Conservation (phyloP, 352 stramenopile species). For the Pythium chondricola region DNA sequence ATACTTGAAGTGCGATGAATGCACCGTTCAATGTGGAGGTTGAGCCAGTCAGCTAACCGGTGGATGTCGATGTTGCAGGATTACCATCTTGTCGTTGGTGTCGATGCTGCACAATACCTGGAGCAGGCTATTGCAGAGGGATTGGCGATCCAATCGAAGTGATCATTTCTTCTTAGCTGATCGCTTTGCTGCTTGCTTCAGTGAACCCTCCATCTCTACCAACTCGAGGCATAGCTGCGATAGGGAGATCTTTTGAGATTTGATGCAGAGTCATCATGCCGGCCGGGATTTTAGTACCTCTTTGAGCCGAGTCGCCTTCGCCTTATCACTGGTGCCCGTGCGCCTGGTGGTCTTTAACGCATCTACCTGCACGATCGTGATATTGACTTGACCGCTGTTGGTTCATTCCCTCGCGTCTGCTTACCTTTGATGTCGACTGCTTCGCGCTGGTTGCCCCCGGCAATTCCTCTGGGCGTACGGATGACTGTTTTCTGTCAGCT, state of each 20-base stretch:
- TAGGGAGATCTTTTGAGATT: not conserved
- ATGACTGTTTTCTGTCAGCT: too few relatives aligned
- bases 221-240: conserved; percentile 18
- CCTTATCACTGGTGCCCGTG: not conserved
- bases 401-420: not conserved
- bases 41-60: too few relatives aligned
- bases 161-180: not conserved
- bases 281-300: conserved; percentile 4
- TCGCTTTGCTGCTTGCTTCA: conserved; percentile 7
- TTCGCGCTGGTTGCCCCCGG: too few relatives aligned
- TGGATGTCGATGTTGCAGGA: conserved; percentile 6
- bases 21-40: not conserved
- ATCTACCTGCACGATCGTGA: too few relatives aligned
- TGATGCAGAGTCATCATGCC: too few relatives aligned
- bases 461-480: too few relatives aligned
- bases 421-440: not conserved
- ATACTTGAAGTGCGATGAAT: conserved; percentile 48
- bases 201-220: conserved; percentile 15
- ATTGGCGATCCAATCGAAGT: not conserved
- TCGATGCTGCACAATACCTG: conserved; percentile 19
- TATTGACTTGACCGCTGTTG: not conserved
- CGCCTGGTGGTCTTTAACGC: too few relatives aligned
- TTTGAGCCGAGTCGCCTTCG: conserved; percentile 12
- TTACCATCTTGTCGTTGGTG: conserved; percentile 16
- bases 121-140: conserved; percentile 13